A percentile compares a stretch with the other conserved stretches of the same genome.
These are phyloP conservation scores for Entomortierella parvispora DNA, from an alignment of 192 early-diverging fungal species.

Conservation along the genomic window DNA sequence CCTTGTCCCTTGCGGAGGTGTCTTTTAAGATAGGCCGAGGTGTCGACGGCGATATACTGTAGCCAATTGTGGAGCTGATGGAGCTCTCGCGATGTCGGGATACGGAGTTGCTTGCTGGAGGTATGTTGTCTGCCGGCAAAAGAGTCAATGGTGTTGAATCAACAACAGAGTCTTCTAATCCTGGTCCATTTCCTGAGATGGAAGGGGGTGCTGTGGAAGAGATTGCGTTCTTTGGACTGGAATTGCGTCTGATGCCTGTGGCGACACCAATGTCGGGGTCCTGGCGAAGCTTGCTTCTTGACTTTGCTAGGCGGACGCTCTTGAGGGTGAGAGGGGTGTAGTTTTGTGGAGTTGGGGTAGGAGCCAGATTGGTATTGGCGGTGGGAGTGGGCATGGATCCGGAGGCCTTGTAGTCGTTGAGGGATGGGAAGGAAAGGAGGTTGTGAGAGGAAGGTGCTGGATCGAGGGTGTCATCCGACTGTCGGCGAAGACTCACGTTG, in stretches of 20 bases:
- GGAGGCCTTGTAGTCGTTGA: not conserved
- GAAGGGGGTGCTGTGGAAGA: not conserved
- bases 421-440: not conserved
- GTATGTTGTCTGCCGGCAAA: too few relatives aligned
- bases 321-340: conserved; percentile 36
- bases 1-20: conserved; percentile 38
- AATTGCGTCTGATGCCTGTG: conserved; percentile 22
- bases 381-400: conserved; percentile 8
- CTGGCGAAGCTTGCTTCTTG: conserved; percentile 37
- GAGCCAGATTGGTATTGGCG: conserved; percentile 5
- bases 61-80: not conserved
- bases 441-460: not conserved
- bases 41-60: not conserved
- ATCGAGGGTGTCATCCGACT: too few relatives aligned
- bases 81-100: conserved; percentile 30
- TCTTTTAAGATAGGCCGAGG: conserved; percentile 48
- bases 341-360: conserved; percentile 12
- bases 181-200: too few relatives aligned
- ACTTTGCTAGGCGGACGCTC: conserved; percentile 29
- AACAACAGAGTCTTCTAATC: not conserved
- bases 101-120: not conserved
- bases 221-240: conserved; percentile 15
- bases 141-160: not conserved
- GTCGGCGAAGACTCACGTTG: too few relatives aligned
- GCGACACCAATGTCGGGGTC: conserved; percentile 33